Evolutionary conservation across 2,329 filamentous ascomycete species (phyloP), one percentile per base, ranked within the genome.

Genomic region (Talaromyces atroroseus): DNA sequence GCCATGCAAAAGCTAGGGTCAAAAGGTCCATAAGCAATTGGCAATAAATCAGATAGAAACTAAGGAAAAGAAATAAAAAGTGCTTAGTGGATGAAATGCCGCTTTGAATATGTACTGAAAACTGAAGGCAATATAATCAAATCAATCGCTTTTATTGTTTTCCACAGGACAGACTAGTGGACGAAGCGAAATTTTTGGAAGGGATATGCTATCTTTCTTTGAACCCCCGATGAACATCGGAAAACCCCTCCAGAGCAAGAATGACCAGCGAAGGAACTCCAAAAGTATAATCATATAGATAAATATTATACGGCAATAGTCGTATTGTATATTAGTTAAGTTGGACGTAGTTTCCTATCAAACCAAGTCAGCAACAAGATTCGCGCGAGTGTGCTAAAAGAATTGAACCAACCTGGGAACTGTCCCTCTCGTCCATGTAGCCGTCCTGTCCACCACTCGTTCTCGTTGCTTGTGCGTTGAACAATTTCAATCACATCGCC

Each of bases 371-470:
- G 57, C 20, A 47, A 29, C 29, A 23, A 12, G 16, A 8, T 16
- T 29, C 26, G 26, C 8, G 5, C 11, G 6, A 10, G 26, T 29
- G n/a, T 32, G 11, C 18, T 16, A 42, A 21, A 6, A n/a, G 14
- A 24, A 23, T 16, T 14, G 16, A 55, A 54, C 73, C 69, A 80
- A 96, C 94, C 94, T 75, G 94, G 94, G 71, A 99, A 99, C 69
- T 97, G 92, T 24, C 94, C 94, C 67, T 89, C 79, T 74, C 87
- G 87, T 49, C 88, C 90, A 58, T 87, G 80, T 54, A 95, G 69
- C 69, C 84, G 89, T 38, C 94, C 94, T 8, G 81, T 86, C 94
- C 94, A 99, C 94, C 94, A 99, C 73, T 99, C 94, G 64, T 99
- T 97, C 52, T 90, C 86, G 66, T 96, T 96, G 60, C 82, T 80